Base-by-base conservation (phyloP, 768 basidiomycete genomes). In the Ephemerocybe angulata region DNA sequence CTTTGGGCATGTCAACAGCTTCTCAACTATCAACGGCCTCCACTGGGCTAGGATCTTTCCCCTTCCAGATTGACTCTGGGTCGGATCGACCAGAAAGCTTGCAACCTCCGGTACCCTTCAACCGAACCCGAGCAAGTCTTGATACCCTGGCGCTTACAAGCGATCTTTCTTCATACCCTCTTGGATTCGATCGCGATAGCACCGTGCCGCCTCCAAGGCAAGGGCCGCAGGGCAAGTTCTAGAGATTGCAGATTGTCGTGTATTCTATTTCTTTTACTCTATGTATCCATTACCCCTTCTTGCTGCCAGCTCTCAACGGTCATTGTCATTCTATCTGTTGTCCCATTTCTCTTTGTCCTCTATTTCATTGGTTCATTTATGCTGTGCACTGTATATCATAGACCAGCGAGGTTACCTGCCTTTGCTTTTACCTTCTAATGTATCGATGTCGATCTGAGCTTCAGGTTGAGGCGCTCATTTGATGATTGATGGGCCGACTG, bases 121-220 rank as follows among this genome's bases (percentile, higher is more conserved):
- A 72, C 43, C 81, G 82, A 35, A 83, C 85, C 67, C 83, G 91
- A 50, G 91, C 91, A 27, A 93, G 90, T 65, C 72, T 93, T 60
- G 91, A 93, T 62, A 93, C 91, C 0, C 76, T 93, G 30, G 90
- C 87, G 3, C 77, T 93, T 55, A 93, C 90, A 57, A 86, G 79
- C 62, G 91, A 91, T 68, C 69, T 93, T 53, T 84, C 88, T 40
- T 87, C 88, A n/a, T 92, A 90, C 63, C 89, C 90, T 15, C 78
- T 93, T 52, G 83, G 81, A 29, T 90, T 88, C 63, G 87, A 91
- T 63, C 72, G 74, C 35, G 76, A 77, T 52, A 76, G 72, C n/a
- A n/a, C n/a, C 48, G 64, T 70, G 17, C 70, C 56, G 51, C 69
- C 59, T 58, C 72, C 62, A 47, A 42, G 43, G 43, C 30, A n/a